Percentiles rank a stretch among this genome's conserved stretches.
Evolutionary conservation across 805 yeast genomes (phyloP).

Genomic region (Candida silvatica): DNA sequence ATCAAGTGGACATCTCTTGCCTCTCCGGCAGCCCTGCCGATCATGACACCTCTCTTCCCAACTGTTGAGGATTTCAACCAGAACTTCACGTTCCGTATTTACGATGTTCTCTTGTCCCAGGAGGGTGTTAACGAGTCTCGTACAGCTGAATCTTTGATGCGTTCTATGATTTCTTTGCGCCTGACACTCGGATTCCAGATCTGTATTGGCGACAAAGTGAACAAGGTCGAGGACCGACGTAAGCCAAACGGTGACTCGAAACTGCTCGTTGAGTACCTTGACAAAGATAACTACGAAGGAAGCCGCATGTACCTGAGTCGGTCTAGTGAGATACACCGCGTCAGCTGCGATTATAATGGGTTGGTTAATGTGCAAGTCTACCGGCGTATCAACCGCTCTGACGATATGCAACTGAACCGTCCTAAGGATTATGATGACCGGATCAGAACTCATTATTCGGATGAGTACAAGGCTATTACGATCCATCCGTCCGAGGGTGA

Average conservation of each 20-base stretch:
- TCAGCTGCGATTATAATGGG: slow-evolving; percentile 64
- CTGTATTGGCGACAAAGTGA: slow-evolving; percentile 64
- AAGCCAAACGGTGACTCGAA: slow-evolving; percentile 48
- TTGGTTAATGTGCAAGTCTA: slow-evolving; percentile 76
- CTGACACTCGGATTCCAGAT: slow-evolving; percentile 86
- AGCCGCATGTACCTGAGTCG: slow-evolving; percentile 66
- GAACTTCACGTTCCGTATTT: slow-evolving; percentile 75
- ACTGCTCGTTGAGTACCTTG: slow-evolving; percentile 46
- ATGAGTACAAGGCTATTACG: slow-evolving; percentile 47
- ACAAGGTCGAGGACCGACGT: slow-evolving; percentile 53
- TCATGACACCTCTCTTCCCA: slow-evolving; percentile 75
- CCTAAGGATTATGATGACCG: slow-evolving; percentile 37
- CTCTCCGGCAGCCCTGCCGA: slow-evolving; percentile 89
- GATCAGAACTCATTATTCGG: slow-evolving; percentile 75
- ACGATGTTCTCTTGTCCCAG: slow-evolving; percentile 60
- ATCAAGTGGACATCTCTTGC: slow-evolving; percentile 92
- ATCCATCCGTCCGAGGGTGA: slow-evolving; percentile 44
- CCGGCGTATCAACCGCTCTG: slow-evolving; percentile 21
- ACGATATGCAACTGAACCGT: slow-evolving; percentile 7
- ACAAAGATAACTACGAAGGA: slow-evolving; percentile 37
- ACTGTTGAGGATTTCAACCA: slow-evolving; percentile 54
- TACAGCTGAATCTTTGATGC: slow-evolving; percentile 54
- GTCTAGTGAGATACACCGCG: slow-evolving; percentile 79
- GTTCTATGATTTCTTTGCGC: slow-evolving; percentile 82
- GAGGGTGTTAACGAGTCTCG: slow-evolving; percentile 45